These are phyloP conservation scores for Fragaria ananassa DNA, from an alignment of 306 rosid genomes.

Conservation along the genomic window DNA sequence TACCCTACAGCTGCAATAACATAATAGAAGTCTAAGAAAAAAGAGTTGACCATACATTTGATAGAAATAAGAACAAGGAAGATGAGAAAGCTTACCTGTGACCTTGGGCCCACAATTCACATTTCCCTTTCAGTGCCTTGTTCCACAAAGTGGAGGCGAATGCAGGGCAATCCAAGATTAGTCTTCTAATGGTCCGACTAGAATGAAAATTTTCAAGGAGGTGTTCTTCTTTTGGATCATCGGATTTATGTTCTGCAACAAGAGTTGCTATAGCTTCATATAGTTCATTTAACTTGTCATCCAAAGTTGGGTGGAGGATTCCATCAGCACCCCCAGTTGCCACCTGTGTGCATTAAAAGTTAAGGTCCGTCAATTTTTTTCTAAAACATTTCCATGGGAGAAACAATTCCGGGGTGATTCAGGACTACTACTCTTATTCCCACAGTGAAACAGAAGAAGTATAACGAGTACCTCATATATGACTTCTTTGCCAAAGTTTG, in stretches of 20 bases:
- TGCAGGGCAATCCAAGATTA: conserved; percentile 72
- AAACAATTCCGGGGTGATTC: neutral
- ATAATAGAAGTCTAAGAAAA: conserved; percentile 8
- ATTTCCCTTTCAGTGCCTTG: conserved; percentile 69
- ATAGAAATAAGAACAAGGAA: neutral
- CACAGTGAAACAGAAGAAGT: neutral
- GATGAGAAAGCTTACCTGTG: conserved; percentile 54
- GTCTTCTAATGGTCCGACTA: conserved; percentile 78
- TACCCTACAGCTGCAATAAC: conserved; percentile 71
- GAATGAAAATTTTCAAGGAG: conserved; percentile 83
- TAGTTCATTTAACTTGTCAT: conserved; percentile 58
- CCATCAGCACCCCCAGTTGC: conserved; percentile 75
- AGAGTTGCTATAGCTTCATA: conserved; percentile 67
- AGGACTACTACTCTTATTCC: neutral
- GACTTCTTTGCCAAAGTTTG: conserved; percentile 89
- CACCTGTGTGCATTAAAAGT: conserved; percentile 41
- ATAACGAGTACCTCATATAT: conserved; percentile 63
- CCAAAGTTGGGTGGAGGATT: conserved; percentile 66
- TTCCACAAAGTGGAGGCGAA: conserved; percentile 81
- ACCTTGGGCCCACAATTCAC: conserved; percentile 73
- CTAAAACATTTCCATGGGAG: neutral
- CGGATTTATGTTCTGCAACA: conserved; percentile 58
- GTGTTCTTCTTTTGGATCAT: conserved; percentile 69
- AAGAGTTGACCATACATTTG: conserved; percentile 6
- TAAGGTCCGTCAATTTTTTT: neutral